phyloP scores from a whole-genome alignment of 2,329 filamentous ascomycete genomes.

The Ophiostoma sp. region DNA sequence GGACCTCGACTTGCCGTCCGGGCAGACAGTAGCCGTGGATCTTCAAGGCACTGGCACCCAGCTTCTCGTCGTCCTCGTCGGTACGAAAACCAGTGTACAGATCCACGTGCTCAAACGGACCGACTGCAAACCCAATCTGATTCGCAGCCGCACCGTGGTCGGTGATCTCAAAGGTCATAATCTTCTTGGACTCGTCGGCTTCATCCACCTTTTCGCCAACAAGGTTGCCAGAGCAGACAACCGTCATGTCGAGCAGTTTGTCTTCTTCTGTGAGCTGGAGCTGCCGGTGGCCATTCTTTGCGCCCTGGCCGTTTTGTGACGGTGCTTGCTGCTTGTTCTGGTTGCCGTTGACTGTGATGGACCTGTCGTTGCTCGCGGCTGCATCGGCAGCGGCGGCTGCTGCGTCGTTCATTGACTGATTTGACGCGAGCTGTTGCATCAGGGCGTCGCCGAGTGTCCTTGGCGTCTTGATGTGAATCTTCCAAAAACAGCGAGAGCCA shows the following conservation, averaged over 20 bases:
- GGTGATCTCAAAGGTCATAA: constrained; percentile 72
- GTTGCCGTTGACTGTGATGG: constrained; percentile 8
- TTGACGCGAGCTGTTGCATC: constrained; percentile 48
- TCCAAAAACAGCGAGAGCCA: constrained; percentile 75
- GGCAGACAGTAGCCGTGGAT: constrained; percentile 91
- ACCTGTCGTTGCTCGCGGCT: constrained; percentile 30
- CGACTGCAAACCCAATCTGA: constrained; percentile 90
- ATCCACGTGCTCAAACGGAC: constrained; percentile 92
- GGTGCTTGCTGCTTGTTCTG: constrained; percentile 38
- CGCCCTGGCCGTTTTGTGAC: constrained; percentile 28
- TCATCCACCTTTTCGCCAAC: constrained; percentile 79
- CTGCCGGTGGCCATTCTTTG: constrained; percentile 33
- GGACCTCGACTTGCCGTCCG: constrained; percentile 75
- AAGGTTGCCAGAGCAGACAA: constrained; percentile 86
- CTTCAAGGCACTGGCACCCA: constrained; percentile 84
- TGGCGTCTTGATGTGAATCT: constrained; percentile 81
- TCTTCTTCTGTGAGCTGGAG: constrained; percentile 68
- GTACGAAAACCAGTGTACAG: constrained; percentile 81
- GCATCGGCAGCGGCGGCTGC: constrained; percentile 5
- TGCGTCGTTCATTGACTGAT: constrained; percentile 35
- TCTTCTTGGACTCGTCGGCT: constrained; percentile 78
- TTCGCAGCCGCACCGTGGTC: constrained; percentile 72
- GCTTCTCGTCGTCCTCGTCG: constrained; percentile 86
- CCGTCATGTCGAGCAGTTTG: constrained; percentile 81
- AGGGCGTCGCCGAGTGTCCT: constrained; percentile 80